Percentiles rank a stretch among this genome's conserved stretches.
Evolutionary conservation across 2,329 filamentous ascomycete genomes (phyloP).

Genomic region (Colletotrichum sp.): DNA sequence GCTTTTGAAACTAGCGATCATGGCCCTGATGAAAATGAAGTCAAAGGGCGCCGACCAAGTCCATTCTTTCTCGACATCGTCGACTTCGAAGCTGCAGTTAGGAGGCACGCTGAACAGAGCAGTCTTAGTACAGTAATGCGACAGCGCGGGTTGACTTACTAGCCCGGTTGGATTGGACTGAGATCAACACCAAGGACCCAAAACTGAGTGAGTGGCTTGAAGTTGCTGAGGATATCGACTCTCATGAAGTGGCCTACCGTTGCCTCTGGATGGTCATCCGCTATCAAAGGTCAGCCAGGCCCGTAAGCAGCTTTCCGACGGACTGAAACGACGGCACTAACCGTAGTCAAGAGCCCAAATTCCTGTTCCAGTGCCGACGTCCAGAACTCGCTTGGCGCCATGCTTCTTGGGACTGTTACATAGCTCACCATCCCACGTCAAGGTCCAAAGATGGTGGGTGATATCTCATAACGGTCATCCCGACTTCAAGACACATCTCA

Average conservation of each 20-base stretch:
- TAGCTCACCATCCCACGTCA: constrained; percentile 35
- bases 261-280: constrained; percentile 33
- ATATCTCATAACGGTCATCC: constrained; percentile 27
- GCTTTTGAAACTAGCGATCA: constrained; percentile 8
- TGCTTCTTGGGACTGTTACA: constrained; percentile 27
- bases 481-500: too few species aligned
- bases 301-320: too few species aligned
- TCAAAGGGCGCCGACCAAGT: constrained; percentile 33
- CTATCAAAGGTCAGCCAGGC: not conserved
- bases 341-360: constrained; percentile 20
- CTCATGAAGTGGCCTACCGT: constrained; percentile 7
- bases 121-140: not conserved
- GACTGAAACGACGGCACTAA: not conserved
- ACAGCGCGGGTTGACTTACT: not conserved
- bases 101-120: constrained; percentile 35
- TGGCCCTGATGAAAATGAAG: constrained; percentile 22
- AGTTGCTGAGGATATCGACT: not conserved
- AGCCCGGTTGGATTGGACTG: constrained; percentile 36
- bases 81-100: constrained; percentile 47
- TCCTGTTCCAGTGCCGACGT: constrained; percentile 16
- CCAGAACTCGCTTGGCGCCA: constrained; percentile 24
- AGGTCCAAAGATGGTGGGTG: constrained; percentile 36
- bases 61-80: constrained; percentile 39
- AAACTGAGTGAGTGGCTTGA: not conserved
- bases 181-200: constrained; percentile 34